Conservation (phyloP, 2,329 filamentous ascomycete genomes). For the Aspergillus latus region DNA sequence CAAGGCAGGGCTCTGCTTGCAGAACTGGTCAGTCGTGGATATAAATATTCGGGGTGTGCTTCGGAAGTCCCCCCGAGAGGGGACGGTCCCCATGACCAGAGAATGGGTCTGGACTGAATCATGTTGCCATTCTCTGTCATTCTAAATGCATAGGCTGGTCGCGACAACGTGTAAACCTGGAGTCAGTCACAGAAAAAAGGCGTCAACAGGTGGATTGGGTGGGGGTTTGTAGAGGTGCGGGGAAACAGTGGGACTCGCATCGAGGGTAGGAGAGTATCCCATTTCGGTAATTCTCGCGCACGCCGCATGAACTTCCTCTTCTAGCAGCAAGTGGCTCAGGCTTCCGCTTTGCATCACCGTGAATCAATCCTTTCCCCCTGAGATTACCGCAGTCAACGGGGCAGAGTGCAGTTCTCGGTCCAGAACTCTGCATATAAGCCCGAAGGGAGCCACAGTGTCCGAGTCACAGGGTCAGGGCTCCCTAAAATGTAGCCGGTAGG, state of each 20-base stretch:
- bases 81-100: slow-evolving; percentile 6
- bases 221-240: not conserved
- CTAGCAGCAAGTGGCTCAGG: not conserved
- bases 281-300: slow-evolving; percentile 2
- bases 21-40: not conserved
- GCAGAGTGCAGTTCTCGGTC: not conserved
- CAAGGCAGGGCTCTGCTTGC: too few species aligned
- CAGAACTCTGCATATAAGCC: not conserved
- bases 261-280: slow-evolving; percentile 1
- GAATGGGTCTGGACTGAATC: slow-evolving; percentile 7
- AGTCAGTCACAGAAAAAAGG: not conserved
- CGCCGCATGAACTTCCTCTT: slow-evolving; percentile 5
- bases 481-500: not conserved
- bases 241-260: not conserved
- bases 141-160: not conserved
- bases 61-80: not conserved
- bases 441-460: not conserved
- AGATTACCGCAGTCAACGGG: too few species aligned
- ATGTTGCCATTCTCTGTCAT: not conserved
- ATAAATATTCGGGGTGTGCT: not conserved
- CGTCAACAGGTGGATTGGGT: not conserved
- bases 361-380: not conserved
- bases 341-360: not conserved
- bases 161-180: not conserved
- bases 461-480: too few species aligned